These are phyloP conservation scores for Dothideomycetidae sp. DNA, from an alignment of 2,329 filamentous ascomycete genomes.

Conservation along the genomic window DNA sequence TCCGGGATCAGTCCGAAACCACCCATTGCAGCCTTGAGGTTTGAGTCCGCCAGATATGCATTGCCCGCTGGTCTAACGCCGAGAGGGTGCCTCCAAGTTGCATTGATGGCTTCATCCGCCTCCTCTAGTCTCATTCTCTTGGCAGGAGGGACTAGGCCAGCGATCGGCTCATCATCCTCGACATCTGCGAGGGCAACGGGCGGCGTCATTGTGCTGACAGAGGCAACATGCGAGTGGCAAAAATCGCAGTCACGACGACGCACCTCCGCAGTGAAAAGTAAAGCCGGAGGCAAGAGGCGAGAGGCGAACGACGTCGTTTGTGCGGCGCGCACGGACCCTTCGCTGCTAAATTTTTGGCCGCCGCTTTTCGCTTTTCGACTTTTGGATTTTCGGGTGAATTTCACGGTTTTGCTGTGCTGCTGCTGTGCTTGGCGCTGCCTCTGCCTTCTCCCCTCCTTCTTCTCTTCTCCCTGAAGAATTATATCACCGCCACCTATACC, in stretches of 20 bases:
- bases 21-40: constrained; percentile 54
- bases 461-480: constrained; percentile 5
- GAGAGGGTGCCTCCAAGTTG: constrained; percentile 63
- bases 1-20: constrained; percentile 58
- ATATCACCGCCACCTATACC: neutral
- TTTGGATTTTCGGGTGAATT: neutral
- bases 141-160: constrained; percentile 11
- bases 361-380: neutral
- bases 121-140: constrained; percentile 16
- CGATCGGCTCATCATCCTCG: constrained; percentile 1
- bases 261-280: too few relatives aligned
- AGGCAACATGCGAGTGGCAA: neutral
- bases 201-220: constrained; percentile 35
- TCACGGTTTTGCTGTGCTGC: neutral
- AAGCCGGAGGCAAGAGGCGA: too few relatives aligned
- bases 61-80: constrained; percentile 82
- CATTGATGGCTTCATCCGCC: constrained; percentile 22
- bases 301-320: constrained; percentile 69
- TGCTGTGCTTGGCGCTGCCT: too few relatives aligned
- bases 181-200: constrained; percentile 12
- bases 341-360: neutral
- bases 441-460: neutral
- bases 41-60: constrained; percentile 50
- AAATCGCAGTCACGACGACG: neutral
- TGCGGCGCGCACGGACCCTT: constrained; percentile 28